Base-by-base conservation (phyloP, 208 protist species). In the Leishmania aethiopica region DNA sequence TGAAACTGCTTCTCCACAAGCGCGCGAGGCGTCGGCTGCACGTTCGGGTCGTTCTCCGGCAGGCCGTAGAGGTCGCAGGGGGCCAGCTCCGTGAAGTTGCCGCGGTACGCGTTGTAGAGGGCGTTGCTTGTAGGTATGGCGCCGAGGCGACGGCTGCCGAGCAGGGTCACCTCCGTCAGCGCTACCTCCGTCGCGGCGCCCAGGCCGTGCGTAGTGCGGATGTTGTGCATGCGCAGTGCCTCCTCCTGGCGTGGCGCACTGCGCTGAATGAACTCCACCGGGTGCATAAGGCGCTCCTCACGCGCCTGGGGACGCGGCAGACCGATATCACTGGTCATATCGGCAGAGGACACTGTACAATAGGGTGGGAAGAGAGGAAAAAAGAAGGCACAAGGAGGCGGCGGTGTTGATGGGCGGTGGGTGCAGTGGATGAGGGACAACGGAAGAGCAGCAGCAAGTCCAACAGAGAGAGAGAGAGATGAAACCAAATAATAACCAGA, bases 201-300 rank as follows among this genome's bases (percentile, higher is more conserved):
- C 74, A 91, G 88, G 28, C 93, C 91, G 67, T 96, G 89, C 2
- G 95, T 96, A 40, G 87, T 90, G 82, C 95, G 95, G 75, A 98
- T 96, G 78, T 86, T 93, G 81, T 98, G 88, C 78, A 96, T 89
- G 55, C 93, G 92, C 80, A 95, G 82, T 32, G 91, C 90, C 83
- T 98, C 93, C 66, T 95, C 95, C 66, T 93, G 88, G 57, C 89
- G 84, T 10, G 91, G 84, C 32, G 88, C 75, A 59, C 79, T 92
- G 47, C 88, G 90, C 74, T 98, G 93, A 69, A 98, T 98, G 75
- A 92, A 94, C 85, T 98, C 95, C 57, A 91, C 92, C 0, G 95
- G 95, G 84, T 98, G 95, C 81, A 98, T 93, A 28, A 95, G 64
- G 17, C 82, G 78, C 84, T 93, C 89, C 84, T 95, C 93, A 59